phyloP scores from a whole-genome alignment of 108 stramenopile species.

The Nitzschia sp. region DNA sequence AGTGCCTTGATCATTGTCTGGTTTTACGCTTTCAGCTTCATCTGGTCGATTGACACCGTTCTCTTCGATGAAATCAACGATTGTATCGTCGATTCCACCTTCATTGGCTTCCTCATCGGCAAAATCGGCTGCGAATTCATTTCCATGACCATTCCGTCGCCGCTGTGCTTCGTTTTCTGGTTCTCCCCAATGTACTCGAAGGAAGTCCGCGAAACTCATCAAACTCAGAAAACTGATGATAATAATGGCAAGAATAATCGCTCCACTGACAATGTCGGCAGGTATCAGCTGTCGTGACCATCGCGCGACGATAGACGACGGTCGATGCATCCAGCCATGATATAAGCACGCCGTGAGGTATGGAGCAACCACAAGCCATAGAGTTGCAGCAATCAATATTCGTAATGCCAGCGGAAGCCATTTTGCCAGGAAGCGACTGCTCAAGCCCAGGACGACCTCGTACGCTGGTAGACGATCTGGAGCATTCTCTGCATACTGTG shows the following conservation, averaged over 20 bases:
- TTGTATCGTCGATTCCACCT: slow-evolving; percentile 14
- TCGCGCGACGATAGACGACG: slow-evolving; percentile 55
- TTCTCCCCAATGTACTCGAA: slow-evolving; percentile 76
- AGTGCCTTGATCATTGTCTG: not conserved
- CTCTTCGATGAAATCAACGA: slow-evolving; percentile 10
- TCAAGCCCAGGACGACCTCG: slow-evolving; percentile 72
- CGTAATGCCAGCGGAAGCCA: slow-evolving; percentile 82
- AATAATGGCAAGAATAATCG: slow-evolving; percentile 75
- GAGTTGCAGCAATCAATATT: slow-evolving; percentile 49
- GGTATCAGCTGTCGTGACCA: slow-evolving; percentile 52
- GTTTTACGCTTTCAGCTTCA: not conserved
- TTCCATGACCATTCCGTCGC: slow-evolving; percentile 13
- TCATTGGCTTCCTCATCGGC: slow-evolving; percentile 13
- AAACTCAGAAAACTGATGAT: slow-evolving; percentile 87
- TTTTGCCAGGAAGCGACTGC: slow-evolving; percentile 57
- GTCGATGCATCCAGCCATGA: slow-evolving; percentile 86
- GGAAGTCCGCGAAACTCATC: slow-evolving; percentile 95
- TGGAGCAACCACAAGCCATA: slow-evolving; percentile 89
- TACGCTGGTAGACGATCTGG: slow-evolving; percentile 71
- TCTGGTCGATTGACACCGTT: not conserved
- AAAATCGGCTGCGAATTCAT: slow-evolving; percentile 21
- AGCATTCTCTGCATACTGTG: slow-evolving; percentile 73
- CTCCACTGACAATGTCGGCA: slow-evolving; percentile 76
- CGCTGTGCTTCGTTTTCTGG: slow-evolving; percentile 16
- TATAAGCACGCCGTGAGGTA: slow-evolving; percentile 86